A percentile compares a stretch with the other conserved stretches of the same genome.
Evolutionary conservation across 768 basidiomycete species (phyloP).

Genomic region (Mycena sanguinolenta): DNA sequence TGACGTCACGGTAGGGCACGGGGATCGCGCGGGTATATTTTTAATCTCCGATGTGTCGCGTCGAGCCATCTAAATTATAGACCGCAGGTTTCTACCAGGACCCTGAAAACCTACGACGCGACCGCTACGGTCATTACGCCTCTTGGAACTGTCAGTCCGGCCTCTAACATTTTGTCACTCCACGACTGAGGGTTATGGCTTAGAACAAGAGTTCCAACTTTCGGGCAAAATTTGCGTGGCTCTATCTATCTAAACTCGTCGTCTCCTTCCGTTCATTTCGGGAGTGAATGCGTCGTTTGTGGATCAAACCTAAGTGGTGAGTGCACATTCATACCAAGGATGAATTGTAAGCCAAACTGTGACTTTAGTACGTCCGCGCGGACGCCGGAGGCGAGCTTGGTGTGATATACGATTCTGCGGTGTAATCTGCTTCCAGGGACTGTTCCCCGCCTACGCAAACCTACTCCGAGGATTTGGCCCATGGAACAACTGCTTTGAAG

Average conservation of each 20-base stretch:
- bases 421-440: constrained; percentile 77
- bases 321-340: constrained; percentile 10
- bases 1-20: constrained; percentile 58
- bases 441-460: constrained; percentile 65
- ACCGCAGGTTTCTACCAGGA: constrained; percentile 72
- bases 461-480: constrained; percentile 72
- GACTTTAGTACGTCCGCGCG: constrained; percentile 59
- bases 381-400: constrained; percentile 79
- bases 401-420: constrained; percentile 76
- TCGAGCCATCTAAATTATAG: background rate
- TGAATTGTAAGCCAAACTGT: background rate
- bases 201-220: constrained; percentile 73
- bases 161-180: background rate
- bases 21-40: constrained; percentile 63
- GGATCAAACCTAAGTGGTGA: constrained; percentile 51
- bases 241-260: constrained; percentile 72
- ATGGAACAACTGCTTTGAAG: constrained; percentile 69
- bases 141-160: constrained; percentile 70
- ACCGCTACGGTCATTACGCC: constrained; percentile 73
- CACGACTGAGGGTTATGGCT: constrained; percentile 1
- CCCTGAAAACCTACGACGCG: constrained; percentile 67
- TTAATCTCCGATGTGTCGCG: constrained; percentile 10
- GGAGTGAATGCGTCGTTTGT: constrained; percentile 55
- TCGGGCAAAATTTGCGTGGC: constrained; percentile 64
- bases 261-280: constrained; percentile 66